Evolutionary conservation across 2,329 filamentous ascomycete species (phyloP), one percentile per base, ranked within the genome.

Genomic region (Uncinocarpus reesii): DNA sequence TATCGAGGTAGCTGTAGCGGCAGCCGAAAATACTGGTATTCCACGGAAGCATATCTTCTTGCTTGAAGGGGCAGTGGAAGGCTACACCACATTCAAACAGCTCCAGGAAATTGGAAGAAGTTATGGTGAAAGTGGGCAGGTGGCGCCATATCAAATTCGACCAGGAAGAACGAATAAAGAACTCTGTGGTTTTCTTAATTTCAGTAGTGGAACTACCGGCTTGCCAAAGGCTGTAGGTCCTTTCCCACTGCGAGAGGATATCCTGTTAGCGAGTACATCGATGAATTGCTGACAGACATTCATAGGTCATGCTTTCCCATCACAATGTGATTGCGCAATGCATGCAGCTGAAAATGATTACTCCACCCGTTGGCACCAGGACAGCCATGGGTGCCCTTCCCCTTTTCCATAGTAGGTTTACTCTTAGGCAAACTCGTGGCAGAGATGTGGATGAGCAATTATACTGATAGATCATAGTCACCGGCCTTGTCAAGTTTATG

Each of bases 401-500:
- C 0, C 68, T 78, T 32, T 81, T 80, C 61, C 78, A 81, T 62
- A 81, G 52, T 53, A 42, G 11, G 52, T 36, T 23, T 34, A n/a
- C 2, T 20, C 18, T 16, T 18, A 13, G 7, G 15, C 24, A 18
- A 15, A 16, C 41, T 6, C n/a, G n/a, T n/a, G n/a, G n/a, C n/a
- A n/a, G n/a, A 46, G 15, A 15, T 18, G n/a, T 15, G 11, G 29
- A 32, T 10, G 15, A 24, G 7, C 6, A 31, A 20, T 10, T 16
- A 26, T 16, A 32, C 37, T 43, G 26, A 36, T n/a, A 21, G 8
- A 1, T 13, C n/a, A 6, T 44, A 53, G 52, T 80, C 56, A 80
- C 78, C 1, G 79, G 79, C 2, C 70, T 83, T 1, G 74, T 81
- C 4, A 78, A 81, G 56, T 69, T 75, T 29, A 71, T 84, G 52